These are phyloP conservation scores for Aeschynomene evenia DNA, from an alignment of 306 rosid species.

Conservation along the genomic window DNA sequence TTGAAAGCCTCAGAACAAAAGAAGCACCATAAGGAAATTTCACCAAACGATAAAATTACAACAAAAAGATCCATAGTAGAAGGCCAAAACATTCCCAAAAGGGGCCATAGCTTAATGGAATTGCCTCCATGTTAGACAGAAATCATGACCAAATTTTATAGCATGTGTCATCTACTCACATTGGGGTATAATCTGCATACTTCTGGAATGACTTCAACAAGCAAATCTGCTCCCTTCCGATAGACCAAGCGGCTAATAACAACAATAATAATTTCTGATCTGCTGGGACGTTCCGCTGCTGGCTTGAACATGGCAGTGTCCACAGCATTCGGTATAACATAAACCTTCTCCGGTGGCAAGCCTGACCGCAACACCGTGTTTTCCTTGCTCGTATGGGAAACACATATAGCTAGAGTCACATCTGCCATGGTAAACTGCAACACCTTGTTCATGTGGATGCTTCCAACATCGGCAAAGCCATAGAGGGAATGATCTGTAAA, in stretches of 20 bases:
- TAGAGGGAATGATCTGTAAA: conserved; percentile 92
- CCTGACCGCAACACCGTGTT: conserved; percentile 89
- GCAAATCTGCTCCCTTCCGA: conserved; percentile 89
- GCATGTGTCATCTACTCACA: conserved; percentile 49
- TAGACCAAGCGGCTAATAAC: conserved; percentile 92
- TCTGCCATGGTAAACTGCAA: conserved; percentile 91
- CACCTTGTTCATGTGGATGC: conserved; percentile 98
- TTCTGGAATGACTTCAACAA: conserved; percentile 95
- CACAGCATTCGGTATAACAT: conserved; percentile 89
- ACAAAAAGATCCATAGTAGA: background rate
- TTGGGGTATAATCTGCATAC: conserved; percentile 68
- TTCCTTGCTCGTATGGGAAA: conserved; percentile 95
- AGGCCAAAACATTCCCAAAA: conserved; percentile 1
- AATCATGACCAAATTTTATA: background rate
- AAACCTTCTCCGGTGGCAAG: conserved; percentile 86
- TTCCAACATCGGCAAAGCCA: conserved; percentile 87
- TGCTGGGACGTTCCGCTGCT: conserved; percentile 52
- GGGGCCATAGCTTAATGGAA: background rate
- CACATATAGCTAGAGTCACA: conserved; percentile 92
- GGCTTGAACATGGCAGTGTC: conserved; percentile 98
- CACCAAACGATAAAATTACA: conserved; percentile 20
- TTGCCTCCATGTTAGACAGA: conserved; percentile 1
- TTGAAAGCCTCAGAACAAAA: background rate
- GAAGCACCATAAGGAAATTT: background rate
- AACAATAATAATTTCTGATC: conserved; percentile 63